A percentile compares a stretch with the other conserved stretches of the same genome.
phyloP scores from a whole-genome alignment of 1,284 basidiomycete genomes.

The Moesziomyces antarcticus region DNA sequence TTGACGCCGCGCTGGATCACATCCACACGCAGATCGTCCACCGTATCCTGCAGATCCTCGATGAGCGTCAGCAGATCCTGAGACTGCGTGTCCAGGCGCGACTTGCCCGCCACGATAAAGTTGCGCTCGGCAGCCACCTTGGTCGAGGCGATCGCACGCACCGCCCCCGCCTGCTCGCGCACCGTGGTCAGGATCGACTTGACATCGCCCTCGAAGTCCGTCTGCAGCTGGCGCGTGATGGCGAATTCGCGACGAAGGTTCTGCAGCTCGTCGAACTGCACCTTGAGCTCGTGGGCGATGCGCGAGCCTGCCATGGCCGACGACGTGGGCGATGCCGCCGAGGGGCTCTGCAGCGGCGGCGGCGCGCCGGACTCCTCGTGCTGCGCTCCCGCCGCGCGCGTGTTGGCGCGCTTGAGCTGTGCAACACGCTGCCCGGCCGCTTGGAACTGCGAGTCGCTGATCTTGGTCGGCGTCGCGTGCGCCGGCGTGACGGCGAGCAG shows the following conservation, averaged over 20 bases:
- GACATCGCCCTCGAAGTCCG: constrained; percentile 89
- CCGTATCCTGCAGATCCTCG: constrained; percentile 90
- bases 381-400: constrained; percentile 22
- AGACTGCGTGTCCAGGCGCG: constrained; percentile 85
- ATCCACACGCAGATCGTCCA: constrained; percentile 90
- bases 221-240: constrained; percentile 91
- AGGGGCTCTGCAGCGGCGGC: background rate
- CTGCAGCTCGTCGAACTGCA: constrained; percentile 93
- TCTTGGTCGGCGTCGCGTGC: constrained; percentile 41
- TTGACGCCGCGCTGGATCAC: constrained; percentile 88
- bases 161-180: constrained; percentile 83
- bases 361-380: constrained; percentile 3
- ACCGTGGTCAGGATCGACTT: constrained; percentile 83
- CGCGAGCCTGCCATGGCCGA: constrained; percentile 33
- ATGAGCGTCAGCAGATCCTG: constrained; percentile 91
- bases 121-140: constrained; percentile 86
- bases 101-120: constrained; percentile 90
- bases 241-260: constrained; percentile 91
- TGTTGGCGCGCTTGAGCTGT: constrained; percentile 54
- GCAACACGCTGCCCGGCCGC: constrained; percentile 62
- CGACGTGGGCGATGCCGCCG: constrained; percentile 12
- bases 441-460: constrained; percentile 63
- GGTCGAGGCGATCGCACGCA: constrained; percentile 77
- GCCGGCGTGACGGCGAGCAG: constrained; percentile 10
- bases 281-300: constrained; percentile 76